Evolutionary conservation across 2,329 filamentous ascomycete genomes (phyloP).

Genomic region (Colletotrichum incanum): DNA sequence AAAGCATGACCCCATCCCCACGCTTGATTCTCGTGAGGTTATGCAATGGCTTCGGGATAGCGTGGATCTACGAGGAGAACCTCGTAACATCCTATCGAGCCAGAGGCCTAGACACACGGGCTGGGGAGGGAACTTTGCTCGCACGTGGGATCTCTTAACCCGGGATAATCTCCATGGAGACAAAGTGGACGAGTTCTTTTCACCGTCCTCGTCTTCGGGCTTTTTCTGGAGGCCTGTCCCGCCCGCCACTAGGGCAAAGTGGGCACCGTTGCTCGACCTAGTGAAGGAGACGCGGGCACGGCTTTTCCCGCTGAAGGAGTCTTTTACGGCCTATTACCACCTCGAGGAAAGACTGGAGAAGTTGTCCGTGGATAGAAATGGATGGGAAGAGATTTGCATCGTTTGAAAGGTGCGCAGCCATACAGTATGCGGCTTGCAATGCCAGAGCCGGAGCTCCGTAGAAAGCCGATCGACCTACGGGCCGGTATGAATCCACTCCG

Average conservation of each 20-base stretch:
- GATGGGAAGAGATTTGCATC: not conserved
- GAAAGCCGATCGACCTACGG: not conserved
- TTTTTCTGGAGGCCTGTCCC: not conserved
- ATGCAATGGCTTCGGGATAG: not conserved
- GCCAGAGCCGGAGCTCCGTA: not conserved
- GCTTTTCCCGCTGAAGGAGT: not conserved
- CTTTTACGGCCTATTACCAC: not conserved
- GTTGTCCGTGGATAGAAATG: not conserved
- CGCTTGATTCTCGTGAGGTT: fast-evolving
- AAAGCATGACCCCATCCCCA: fast-evolving
- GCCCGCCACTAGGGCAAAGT: not conserved
- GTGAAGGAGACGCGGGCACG: not conserved
- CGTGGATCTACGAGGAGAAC: not conserved
- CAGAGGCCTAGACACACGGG: not conserved
- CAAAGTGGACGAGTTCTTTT: not conserved
- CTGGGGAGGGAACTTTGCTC: not conserved
- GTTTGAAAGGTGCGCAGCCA: not conserved
- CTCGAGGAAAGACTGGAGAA: too few relatives aligned
- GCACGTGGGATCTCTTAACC: not conserved
- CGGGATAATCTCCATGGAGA: not conserved
- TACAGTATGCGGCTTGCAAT: not conserved
- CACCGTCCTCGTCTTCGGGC: not conserved
- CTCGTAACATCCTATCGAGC: not conserved
- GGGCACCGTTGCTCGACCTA: not conserved
- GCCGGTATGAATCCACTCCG: not conserved